These are phyloP conservation scores for Fusarium sarcochroum DNA, from an alignment of 2,329 filamentous ascomycete genomes.

Conservation along the genomic window DNA sequence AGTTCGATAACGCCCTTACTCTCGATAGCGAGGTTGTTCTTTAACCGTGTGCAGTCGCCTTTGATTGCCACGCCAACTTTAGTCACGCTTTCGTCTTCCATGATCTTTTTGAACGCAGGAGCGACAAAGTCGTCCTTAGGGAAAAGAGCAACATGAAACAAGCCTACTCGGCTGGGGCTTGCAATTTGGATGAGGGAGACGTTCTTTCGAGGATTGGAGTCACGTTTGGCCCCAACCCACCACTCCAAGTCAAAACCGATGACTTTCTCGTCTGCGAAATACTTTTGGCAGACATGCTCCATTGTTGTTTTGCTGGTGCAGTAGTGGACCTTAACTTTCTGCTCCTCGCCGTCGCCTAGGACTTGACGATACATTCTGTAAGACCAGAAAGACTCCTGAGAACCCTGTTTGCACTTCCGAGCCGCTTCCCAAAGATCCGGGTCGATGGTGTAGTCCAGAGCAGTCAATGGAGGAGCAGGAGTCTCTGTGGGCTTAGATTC, in stretches of 20 bases:
- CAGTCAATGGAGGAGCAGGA: constrained; percentile 46
- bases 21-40: constrained; percentile 74
- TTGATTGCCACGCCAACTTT: constrained; percentile 85
- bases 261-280: constrained; percentile 78
- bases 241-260: constrained; percentile 95
- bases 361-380: constrained; percentile 76
- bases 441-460: constrained; percentile 51
- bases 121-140: constrained; percentile 72
- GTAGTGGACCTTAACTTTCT: constrained; percentile 80
- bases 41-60: constrained; percentile 78
- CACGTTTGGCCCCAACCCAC: constrained; percentile 66
- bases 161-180: constrained; percentile 79
- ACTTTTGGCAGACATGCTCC: constrained; percentile 73
- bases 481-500: constrained; percentile 1
- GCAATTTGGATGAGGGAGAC: constrained; percentile 89
- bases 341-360: constrained; percentile 55
- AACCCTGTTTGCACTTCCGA: constrained; percentile 60
- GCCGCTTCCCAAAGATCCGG: constrained; percentile 57
- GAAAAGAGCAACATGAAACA: constrained; percentile 85
- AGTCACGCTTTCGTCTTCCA: constrained; percentile 77
- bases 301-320: constrained; percentile 77
- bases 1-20: constrained; percentile 81
- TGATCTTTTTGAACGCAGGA: constrained; percentile 77
- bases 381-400: constrained; percentile 74
- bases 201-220: constrained; percentile 71